These are phyloP conservation scores for Tricholomella constricta DNA, from an alignment of 768 basidiomycete genomes.

Conservation along the genomic window DNA sequence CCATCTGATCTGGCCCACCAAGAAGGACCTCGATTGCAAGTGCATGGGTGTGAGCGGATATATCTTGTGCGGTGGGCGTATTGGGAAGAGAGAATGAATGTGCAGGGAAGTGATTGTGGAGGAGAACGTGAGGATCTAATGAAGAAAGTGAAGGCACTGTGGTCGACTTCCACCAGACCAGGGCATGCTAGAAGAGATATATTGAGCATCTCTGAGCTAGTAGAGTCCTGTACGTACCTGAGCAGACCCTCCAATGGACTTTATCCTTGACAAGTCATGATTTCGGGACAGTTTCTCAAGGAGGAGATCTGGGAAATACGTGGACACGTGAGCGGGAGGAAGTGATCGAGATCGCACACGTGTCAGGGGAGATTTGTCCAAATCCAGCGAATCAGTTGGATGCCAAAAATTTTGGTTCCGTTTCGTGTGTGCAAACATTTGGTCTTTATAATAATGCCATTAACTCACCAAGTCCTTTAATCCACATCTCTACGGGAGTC, in stretches of 20 bases:
- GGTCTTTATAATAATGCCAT: conserved; percentile 19
- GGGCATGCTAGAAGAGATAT: conserved; percentile 51
- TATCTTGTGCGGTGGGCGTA: conserved; percentile 76
- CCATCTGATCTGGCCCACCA: conserved; percentile 79
- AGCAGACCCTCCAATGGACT: conserved; percentile 76
- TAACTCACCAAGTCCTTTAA: conserved; percentile 76
- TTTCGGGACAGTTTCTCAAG: conserved; percentile 73
- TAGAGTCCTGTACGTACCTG: conserved; percentile 49
- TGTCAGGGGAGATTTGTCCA: conserved; percentile 20
- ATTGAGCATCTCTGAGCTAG: conserved; percentile 4
- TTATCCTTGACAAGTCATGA: conserved; percentile 71
- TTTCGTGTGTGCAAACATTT: conserved; percentile 28
- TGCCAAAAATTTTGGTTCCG: conserved; percentile 65
- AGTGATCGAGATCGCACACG: conserved; percentile 29
- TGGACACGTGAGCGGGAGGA: conserved; percentile 29
- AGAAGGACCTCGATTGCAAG: conserved; percentile 73
- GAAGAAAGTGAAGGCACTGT: conserved; percentile 72
- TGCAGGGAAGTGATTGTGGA: conserved; percentile 68
- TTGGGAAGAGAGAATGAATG: conserved; percentile 72
- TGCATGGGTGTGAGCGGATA: conserved; percentile 78
- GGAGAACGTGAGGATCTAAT: conserved; percentile 68
- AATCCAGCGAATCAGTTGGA: conserved; percentile 33
- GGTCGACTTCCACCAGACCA: conserved; percentile 88
- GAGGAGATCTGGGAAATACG: conserved; percentile 56
- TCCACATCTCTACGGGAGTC: conserved; percentile 90